These are phyloP conservation scores for Hortaea sp. DNA, from an alignment of 2,329 filamentous ascomycete genomes.

Conservation along the genomic window DNA sequence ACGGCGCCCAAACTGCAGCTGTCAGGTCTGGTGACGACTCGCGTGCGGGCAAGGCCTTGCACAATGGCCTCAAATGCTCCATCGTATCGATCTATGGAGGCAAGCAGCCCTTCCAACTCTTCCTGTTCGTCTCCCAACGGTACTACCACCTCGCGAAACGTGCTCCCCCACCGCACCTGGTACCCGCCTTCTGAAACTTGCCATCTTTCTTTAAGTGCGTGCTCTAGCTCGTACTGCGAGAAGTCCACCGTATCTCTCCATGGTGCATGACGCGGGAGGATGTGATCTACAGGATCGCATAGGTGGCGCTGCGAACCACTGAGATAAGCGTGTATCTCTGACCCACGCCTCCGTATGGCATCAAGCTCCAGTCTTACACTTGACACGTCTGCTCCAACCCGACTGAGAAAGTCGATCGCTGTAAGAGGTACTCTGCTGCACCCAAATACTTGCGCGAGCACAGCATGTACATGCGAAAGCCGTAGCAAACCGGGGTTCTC, in stretches of 20 bases:
- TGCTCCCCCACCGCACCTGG: conserved; percentile 37
- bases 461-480: conserved; percentile 9
- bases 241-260: conserved; percentile 15
- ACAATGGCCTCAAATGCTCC: conserved; percentile 4
- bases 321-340: neutral
- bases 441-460: conserved; percentile 4
- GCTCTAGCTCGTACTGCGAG: conserved; percentile 31
- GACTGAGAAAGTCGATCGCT: conserved; percentile 1
- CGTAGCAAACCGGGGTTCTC: conserved; percentile 5
- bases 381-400: neutral
- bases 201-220: conserved; percentile 39
- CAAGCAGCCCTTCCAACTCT: conserved; percentile 1
- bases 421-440: neutral
- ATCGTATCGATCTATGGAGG: conserved; percentile 1
- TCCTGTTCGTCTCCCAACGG: conserved; percentile 21
- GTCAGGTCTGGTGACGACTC: neutral
- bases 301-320: neutral
- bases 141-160: conserved; percentile 35
- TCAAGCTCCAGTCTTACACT: neutral
- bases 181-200: conserved; percentile 33
- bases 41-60: neutral
- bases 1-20: neutral
- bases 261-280: neutral
- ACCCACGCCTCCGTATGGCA: neutral
- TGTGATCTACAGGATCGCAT: neutral